These are phyloP conservation scores for Breviolum minutum DNA, from an alignment of 73 alveolate species.

Conservation along the genomic window DNA sequence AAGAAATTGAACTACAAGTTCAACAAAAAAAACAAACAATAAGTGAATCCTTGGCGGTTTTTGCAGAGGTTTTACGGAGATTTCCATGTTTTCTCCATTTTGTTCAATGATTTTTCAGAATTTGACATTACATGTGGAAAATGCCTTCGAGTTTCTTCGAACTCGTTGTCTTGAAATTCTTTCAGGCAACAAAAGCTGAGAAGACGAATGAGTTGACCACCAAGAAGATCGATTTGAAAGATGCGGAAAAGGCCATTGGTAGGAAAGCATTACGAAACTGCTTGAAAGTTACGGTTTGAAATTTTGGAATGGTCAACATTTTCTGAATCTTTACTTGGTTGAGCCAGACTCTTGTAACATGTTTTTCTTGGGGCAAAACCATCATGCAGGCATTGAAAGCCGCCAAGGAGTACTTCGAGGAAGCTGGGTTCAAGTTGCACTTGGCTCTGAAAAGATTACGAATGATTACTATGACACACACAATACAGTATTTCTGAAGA, in stretches of 20 bases:
- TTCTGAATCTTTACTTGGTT: background rate
- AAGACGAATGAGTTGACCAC: conserved; percentile 10
- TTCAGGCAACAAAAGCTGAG: conserved; percentile 7
- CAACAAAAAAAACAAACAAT: no score
- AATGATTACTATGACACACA: no score
- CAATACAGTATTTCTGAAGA: no score
- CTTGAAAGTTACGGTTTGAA: background rate
- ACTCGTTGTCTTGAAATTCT: background rate
- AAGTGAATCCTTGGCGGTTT: no score
- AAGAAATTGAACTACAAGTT: no score
- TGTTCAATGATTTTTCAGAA: no score
- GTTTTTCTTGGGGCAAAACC: background rate
- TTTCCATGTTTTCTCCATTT: no score
- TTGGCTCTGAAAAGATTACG: no score
- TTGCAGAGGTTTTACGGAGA: no score
- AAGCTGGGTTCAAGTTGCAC: background rate
- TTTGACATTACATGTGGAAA: no score
- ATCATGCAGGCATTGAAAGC: background rate
- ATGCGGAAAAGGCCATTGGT: conserved; percentile 12
- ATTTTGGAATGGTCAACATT: background rate
- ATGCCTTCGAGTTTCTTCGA: no score
- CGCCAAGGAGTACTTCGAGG: conserved; percentile 38
- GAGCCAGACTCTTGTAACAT: background rate
- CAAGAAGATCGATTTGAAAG: conserved; percentile 42
- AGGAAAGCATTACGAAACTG: background rate